These are phyloP conservation scores for Xenoacremonium recifei DNA, from an alignment of 2,329 filamentous ascomycete genomes.

Conservation along the genomic window DNA sequence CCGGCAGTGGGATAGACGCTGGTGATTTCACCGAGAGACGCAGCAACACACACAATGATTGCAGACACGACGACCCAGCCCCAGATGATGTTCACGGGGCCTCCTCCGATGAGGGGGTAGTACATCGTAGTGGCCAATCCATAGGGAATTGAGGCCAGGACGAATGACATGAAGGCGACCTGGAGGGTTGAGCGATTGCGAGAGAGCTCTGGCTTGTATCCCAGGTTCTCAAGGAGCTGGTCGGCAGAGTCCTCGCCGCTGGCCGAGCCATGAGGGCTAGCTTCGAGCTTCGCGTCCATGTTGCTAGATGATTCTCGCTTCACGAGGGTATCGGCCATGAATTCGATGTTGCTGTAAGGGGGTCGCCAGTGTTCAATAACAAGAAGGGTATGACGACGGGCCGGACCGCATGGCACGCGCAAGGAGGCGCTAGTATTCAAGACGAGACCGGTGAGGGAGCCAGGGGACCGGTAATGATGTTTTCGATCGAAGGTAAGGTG, in stretches of 20 bases:
- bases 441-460: too few relatives aligned
- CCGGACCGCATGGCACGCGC: not conserved
- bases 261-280: constrained; percentile 18
- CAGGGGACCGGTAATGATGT: too few relatives aligned
- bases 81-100: constrained; percentile 70
- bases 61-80: constrained; percentile 67
- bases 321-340: constrained; percentile 5
- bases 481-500: too few relatives aligned
- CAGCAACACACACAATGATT: constrained; percentile 69
- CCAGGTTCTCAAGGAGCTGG: constrained; percentile 60
- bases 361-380: not conserved
- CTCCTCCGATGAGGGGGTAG: constrained; percentile 66
- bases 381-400: not conserved
- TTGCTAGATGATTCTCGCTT: constrained; percentile 22
- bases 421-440: not conserved
- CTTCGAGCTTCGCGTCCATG: constrained; percentile 28
- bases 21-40: constrained; percentile 71
- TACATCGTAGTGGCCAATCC: constrained; percentile 68
- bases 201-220: constrained; percentile 64
- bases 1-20: constrained; percentile 75
- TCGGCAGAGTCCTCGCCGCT: constrained; percentile 49
- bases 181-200: constrained; percentile 66
- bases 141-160: constrained; percentile 72
- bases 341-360: not conserved
- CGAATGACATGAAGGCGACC: constrained; percentile 75